Evolutionary conservation across 2,329 filamentous ascomycete species (phyloP).

Genomic region (Trichoderma pleuroti): DNA sequence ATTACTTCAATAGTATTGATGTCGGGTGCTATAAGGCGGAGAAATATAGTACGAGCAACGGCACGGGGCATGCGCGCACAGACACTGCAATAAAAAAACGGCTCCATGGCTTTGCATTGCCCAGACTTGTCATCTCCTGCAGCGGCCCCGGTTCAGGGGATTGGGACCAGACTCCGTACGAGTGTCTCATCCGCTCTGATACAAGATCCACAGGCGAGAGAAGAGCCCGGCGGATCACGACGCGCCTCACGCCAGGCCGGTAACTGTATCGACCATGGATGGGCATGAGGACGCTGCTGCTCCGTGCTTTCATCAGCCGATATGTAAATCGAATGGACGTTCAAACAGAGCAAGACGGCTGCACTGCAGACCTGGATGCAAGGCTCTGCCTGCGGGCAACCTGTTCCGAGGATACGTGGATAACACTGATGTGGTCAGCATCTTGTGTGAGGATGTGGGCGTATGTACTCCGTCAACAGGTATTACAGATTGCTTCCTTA

Average conservation of each 20-base stretch:
- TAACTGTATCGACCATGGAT: neutral
- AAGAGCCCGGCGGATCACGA: neutral
- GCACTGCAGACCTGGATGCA: neutral
- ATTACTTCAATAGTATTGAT: too few relatives aligned
- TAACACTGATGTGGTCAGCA: neutral
- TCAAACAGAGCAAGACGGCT: neutral
- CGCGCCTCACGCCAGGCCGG: neutral
- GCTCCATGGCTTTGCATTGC: neutral
- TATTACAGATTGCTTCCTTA: neutral
- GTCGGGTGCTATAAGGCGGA: neutral
- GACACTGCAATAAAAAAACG: neutral
- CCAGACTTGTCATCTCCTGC: slow-evolving; percentile 1
- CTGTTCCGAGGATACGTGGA: neutral
- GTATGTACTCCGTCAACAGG: too few relatives aligned
- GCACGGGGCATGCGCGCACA: neutral
- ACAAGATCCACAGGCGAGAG: neutral
- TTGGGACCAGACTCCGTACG: too few relatives aligned
- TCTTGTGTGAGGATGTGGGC: neutral
- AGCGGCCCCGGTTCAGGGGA: slow-evolving; percentile 9
- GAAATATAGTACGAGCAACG: neutral
- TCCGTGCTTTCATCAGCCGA: neutral
- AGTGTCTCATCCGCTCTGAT: neutral
- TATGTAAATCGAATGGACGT: neutral
- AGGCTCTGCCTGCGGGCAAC: neutral
- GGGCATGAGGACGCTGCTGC: neutral